These are phyloP conservation scores for Priceomyces melissophilus DNA, from an alignment of 805 yeast species.

Conservation along the genomic window DNA sequence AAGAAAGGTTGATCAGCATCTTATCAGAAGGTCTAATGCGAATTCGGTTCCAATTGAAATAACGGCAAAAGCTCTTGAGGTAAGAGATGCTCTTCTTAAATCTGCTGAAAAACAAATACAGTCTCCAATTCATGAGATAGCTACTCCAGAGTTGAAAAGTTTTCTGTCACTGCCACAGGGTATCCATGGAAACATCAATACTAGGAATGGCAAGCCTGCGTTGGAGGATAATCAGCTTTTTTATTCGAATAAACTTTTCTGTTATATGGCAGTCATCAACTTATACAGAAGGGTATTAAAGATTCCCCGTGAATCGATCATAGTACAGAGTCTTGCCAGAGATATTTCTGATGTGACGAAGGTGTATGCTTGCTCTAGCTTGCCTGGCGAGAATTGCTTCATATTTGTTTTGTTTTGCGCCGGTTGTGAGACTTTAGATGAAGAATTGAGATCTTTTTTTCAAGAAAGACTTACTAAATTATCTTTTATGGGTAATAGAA, in stretches of 20 bases:
- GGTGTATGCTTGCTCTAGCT: slow-evolving; percentile 39
- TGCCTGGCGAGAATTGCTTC: slow-evolving; percentile 54
- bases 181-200: slow-evolving; percentile 8
- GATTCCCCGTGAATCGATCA: slow-evolving; percentile 41
- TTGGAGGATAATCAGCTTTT: slow-evolving; percentile 34
- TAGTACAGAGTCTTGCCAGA: slow-evolving; percentile 47
- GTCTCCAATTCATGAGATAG: slow-evolving; percentile 11
- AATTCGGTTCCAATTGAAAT: slow-evolving; percentile 15
- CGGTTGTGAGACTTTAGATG: slow-evolving; percentile 53
- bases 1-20: slow-evolving; percentile 22
- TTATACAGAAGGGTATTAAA: slow-evolving; percentile 53
- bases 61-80: slow-evolving; percentile 22
- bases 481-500: slow-evolving; percentile 40
- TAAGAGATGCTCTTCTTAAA: slow-evolving; percentile 18
- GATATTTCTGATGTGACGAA: slow-evolving; percentile 37
- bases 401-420: slow-evolving; percentile 55
- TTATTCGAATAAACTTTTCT: slow-evolving; percentile 51
- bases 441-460: slow-evolving; percentile 32
- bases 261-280: slow-evolving; percentile 52
- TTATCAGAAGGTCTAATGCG: slow-evolving; percentile 5
- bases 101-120: slow-evolving; percentile 15
- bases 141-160: slow-evolving; percentile 10
- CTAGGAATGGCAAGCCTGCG: slow-evolving; percentile 9
- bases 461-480: slow-evolving; percentile 38
- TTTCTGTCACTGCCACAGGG: background rate